These are phyloP conservation scores for Brassica balearica DNA, from an alignment of 441 rosid species.

Conservation along the genomic window DNA sequence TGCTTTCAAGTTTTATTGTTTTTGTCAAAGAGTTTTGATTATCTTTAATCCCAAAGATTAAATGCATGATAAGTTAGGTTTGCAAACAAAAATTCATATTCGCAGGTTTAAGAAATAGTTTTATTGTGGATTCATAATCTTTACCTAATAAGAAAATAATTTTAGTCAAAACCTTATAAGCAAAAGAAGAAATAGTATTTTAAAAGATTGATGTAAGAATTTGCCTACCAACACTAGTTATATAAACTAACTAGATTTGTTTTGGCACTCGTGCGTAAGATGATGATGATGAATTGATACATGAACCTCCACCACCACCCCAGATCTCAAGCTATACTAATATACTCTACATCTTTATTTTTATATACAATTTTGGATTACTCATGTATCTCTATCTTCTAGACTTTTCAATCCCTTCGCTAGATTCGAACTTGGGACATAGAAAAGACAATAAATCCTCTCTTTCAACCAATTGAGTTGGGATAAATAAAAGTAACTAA, in stretches of 20 bases:
- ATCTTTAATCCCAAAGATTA: conserved; percentile 1
- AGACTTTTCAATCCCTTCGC: conserved; percentile 27
- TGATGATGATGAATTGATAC: conserved; percentile 30
- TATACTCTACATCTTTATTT: conserved; percentile 17
- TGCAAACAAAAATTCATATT: not conserved
- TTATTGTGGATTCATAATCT: not conserved
- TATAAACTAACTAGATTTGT: conserved; percentile 26
- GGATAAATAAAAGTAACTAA: conserved; percentile 13
- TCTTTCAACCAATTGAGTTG: conserved; percentile 23
- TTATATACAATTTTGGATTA: conserved; percentile 28
- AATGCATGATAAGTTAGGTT: conserved; percentile 2
- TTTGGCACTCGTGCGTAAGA: conserved; percentile 32
- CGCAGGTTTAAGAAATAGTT: not conserved
- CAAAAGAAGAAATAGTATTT: not conserved
- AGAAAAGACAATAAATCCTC: conserved; percentile 29
- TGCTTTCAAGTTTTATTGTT: not conserved
- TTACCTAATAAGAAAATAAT: not conserved
- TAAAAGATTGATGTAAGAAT: conserved; percentile 36
- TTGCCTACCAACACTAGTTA: conserved; percentile 46
- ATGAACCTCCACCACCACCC: conserved; percentile 33
- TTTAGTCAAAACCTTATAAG: not conserved
- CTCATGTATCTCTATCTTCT: conserved; percentile 33
- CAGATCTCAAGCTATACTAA: conserved; percentile 18
- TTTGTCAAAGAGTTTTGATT: not conserved
- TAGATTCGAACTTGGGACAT: conserved; percentile 20